A percentile compares a stretch with the other conserved stretches of the same genome.
Conservation (phyloP, 345 rosid species). For the Angophora floribunda region DNA sequence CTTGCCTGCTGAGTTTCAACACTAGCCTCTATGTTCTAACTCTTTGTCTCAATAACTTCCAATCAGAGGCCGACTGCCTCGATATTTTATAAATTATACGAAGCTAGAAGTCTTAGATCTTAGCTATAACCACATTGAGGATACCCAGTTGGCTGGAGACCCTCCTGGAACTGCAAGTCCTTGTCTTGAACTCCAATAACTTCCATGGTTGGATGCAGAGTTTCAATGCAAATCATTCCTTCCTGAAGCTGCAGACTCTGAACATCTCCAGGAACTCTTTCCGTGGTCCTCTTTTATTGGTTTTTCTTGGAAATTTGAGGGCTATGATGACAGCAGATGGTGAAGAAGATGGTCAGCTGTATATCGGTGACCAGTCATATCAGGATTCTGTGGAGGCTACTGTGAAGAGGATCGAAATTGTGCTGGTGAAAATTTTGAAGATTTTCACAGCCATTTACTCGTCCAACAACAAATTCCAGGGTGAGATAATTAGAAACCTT, state of each 20-base stretch:
- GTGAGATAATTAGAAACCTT: background rate
- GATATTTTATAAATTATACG: background rate
- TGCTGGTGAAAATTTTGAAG: background rate
- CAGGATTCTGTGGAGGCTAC: background rate
- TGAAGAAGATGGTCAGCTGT: background rate
- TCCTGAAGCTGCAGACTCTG: background rate
- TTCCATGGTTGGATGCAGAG: background rate
- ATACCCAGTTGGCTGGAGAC: background rate
- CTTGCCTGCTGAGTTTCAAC: background rate
- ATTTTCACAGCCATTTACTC: background rate
- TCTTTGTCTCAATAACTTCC: background rate
- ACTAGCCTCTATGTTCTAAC: background rate
- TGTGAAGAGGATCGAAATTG: background rate
- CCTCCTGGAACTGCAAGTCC: background rate
- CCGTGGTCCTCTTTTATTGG: background rate
- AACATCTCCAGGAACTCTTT: slow-evolving; percentile 12
- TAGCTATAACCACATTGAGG: background rate
- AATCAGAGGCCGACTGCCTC: slow-evolving; percentile 5
- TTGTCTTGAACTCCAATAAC: background rate
- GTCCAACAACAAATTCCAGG: background rate
- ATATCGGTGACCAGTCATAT: background rate
- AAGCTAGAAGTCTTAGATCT: slow-evolving; percentile 8
- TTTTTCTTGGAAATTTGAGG: background rate
- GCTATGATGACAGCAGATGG: background rate
- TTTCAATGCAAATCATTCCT: background rate